These are phyloP conservation scores for Lizonia empirigonia DNA, from an alignment of 2,329 filamentous ascomycete genomes.

Conservation along the genomic window DNA sequence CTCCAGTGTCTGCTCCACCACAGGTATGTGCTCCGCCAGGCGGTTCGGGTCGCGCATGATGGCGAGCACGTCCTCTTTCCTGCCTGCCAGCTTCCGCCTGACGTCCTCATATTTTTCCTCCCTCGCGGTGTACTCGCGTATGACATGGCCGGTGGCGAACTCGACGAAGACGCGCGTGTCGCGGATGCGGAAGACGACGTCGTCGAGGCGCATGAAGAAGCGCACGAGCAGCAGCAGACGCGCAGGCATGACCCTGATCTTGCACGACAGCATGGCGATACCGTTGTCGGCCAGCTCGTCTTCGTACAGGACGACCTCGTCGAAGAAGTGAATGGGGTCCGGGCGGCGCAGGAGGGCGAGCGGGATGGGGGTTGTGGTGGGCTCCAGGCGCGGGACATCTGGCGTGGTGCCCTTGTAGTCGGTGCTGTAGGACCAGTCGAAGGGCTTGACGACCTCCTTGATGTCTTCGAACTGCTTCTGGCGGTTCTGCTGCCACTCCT, in stretches of 20 bases:
- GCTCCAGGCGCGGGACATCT: constrained; percentile 47
- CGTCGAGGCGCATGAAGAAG: constrained; percentile 91
- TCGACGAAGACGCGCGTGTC: constrained; percentile 94
- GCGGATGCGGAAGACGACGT: constrained; percentile 82
- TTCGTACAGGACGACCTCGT: constrained; percentile 95
- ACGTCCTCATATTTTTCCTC: constrained; percentile 82
- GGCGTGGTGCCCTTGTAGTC: constrained; percentile 76
- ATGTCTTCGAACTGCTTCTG: constrained; percentile 83
- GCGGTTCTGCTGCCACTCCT: constrained; percentile 80
- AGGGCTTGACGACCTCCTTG: constrained; percentile 91
- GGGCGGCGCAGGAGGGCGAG: constrained; percentile 84
- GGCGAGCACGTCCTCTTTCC: constrained; percentile 73
- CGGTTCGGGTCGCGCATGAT: constrained; percentile 80
- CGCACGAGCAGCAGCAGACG: constrained; percentile 82
- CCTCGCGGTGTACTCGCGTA: constrained; percentile 87
- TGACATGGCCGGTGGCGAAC: constrained; percentile 76
- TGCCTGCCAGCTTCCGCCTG: constrained; percentile 62
- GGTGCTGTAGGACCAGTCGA: constrained; percentile 97
- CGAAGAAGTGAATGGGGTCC: constrained; percentile 95
- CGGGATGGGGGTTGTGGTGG: constrained; percentile 68
- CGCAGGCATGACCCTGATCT: constrained; percentile 89
- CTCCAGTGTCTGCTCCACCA: constrained; percentile 73
- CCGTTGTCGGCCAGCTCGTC: constrained; percentile 98
- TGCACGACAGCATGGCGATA: constrained; percentile 86
- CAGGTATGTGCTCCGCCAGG: constrained; percentile 62